A percentile compares a stretch with the other conserved stretches of the same genome.
Conservation (phyloP, 805 yeast genomes). For the Peterozyma toletana region DNA sequence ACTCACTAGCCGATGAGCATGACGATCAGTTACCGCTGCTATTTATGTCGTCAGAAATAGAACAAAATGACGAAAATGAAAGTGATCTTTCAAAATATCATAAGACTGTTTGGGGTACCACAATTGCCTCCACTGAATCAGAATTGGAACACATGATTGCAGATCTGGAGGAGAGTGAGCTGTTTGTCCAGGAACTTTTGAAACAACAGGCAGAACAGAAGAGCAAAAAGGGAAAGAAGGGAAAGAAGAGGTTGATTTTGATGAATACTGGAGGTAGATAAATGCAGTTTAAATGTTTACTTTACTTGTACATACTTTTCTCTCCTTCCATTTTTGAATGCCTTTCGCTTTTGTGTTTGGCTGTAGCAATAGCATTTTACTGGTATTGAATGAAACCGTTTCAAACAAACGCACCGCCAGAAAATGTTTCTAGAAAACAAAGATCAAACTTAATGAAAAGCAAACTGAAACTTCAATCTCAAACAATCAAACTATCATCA, state of each 20-base stretch:
- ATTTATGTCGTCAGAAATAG: constrained; percentile 24
- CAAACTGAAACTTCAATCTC: too few species aligned
- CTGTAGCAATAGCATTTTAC: too few species aligned
- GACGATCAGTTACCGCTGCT: constrained; percentile 31
- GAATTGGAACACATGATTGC: constrained; percentile 30
- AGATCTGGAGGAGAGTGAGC: constrained; percentile 36
- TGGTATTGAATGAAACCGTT: too few species aligned
- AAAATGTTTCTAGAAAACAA: too few species aligned
- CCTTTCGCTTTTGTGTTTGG: too few species aligned
- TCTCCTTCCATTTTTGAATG: too few species aligned
- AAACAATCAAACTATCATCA: too few species aligned
- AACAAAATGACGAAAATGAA: constrained; percentile 7
- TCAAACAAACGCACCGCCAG: too few species aligned
- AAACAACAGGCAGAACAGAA: constrained; percentile 44
- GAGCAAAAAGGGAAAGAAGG: constrained; percentile 28
- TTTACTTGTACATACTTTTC: too few species aligned
- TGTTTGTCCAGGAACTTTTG: constrained; percentile 36
- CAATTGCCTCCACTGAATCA: constrained; percentile 33
- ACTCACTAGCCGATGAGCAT: constrained; percentile 23
- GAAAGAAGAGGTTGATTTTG: constrained; percentile 38
- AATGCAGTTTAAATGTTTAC: too few species aligned
- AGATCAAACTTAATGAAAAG: too few species aligned
- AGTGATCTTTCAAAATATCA: constrained; percentile 6
- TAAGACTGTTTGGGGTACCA: constrained; percentile 73
- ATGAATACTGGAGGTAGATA: constrained; percentile 17